Evolutionary conservation across 257 asterid species (phyloP), one percentile per base, ranked within the genome.

Genomic region (Penstemon davidsonii): DNA sequence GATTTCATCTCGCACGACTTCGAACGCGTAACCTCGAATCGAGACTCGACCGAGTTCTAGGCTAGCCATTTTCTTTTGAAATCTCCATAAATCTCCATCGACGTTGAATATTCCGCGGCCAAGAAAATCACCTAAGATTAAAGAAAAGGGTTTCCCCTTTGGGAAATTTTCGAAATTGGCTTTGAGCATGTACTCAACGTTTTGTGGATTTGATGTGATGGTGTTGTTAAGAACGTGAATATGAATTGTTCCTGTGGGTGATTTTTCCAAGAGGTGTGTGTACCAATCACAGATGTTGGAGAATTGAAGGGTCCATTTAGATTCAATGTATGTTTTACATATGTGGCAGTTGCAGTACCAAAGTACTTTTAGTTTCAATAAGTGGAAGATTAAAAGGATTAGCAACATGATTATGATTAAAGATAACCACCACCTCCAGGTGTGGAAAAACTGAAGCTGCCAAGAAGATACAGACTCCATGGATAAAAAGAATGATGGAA

Each of bases 271-370:
- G 2, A 90, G 86, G 53, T 77, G 86, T 9, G 95, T 76, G 75
- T 86, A 82, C 97, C 97, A 90, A 55, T 90, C 96, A 57, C 96
- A 86, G 13, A 88, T 83, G 59, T 90, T 86, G 1, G 73, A 33
- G 67, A 78, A 90, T 5, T 75, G 61, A 4, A 12, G 10, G 0
- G 76, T 54, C 97, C 97, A 90, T 9, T 71, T 56, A 7, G 83
- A 76, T 44, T 80, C 64, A 8, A 78, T 50, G 71, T 88, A 90
- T 6, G 86, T 55, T 64, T 56, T 59, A 67, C 97, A 90, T 67
- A 85, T 81, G 5, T 79, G 76, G 60, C 97, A 90, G 57, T 33
- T 71, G 84, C 97, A 0, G 18, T 15, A 90, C 73, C 73, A 84
- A 62, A 79, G 18, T 15, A 15, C 64, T 71, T 65, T 76, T 13